These are phyloP conservation scores for Pilasporangium apinafurcum DNA, from an alignment of 352 stramenopile species.

Conservation along the genomic window DNA sequence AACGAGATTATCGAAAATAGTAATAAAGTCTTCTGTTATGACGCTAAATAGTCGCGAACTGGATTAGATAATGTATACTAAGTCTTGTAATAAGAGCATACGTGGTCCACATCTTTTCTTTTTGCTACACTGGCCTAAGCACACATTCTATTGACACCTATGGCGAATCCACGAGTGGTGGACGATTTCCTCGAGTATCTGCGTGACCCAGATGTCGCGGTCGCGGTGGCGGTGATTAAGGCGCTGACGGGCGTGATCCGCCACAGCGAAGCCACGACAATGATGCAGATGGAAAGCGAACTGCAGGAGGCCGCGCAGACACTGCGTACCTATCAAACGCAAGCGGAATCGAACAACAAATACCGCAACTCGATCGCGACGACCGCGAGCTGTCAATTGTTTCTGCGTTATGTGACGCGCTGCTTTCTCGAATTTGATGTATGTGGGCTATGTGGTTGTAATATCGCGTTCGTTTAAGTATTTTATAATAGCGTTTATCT, in stretches of 20 bases:
- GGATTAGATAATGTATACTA: too few relatives aligned
- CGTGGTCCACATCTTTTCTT: too few relatives aligned
- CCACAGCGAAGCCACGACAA: conserved; percentile 88
- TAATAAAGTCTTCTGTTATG: too few relatives aligned
- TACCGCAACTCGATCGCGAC: conserved; percentile 89
- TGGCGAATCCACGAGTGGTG: conserved; percentile 32
- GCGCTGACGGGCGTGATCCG: conserved; percentile 89
- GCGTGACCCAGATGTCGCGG: conserved; percentile 72
- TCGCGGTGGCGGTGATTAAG: conserved; percentile 93
- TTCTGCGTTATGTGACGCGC: conserved; percentile 91
- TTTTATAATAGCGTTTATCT: too few relatives aligned
- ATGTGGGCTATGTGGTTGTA: conserved; percentile 3
- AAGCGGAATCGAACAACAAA: conserved; percentile 22
- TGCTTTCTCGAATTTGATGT: conserved; percentile 88
- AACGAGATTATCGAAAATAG: too few relatives aligned
- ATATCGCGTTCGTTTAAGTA: conserved; percentile 1
- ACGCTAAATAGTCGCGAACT: too few relatives aligned
- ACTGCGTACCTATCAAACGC: conserved; percentile 48
- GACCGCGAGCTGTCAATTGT: conserved; percentile 89
- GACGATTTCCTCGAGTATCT: conserved; percentile 71
- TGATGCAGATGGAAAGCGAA: conserved; percentile 94
- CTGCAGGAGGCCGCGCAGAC: conserved; percentile 80
- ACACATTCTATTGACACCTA: too few relatives aligned
- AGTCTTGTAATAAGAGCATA: too few relatives aligned
- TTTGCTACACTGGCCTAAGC: too few relatives aligned